Evolutionary conservation across 1,139 yeast species (phyloP).

Genomic region (Yamadazyma diospyri): DNA sequence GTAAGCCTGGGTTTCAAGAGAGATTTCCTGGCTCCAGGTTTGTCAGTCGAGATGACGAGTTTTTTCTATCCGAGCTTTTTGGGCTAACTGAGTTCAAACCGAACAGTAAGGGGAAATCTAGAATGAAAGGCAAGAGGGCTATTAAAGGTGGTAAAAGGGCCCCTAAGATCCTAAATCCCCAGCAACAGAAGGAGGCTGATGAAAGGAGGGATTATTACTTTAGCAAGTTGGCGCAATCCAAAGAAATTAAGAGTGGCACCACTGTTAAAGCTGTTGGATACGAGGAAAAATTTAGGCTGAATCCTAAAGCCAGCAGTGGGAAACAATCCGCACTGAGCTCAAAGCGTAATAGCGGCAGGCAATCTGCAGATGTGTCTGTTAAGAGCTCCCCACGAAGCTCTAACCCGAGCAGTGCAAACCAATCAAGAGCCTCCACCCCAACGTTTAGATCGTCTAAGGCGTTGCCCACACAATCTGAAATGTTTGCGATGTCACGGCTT

Average conservation of each 20-base stretch:
- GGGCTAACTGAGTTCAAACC: slow-evolving; percentile 46
- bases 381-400: slow-evolving; percentile 2
- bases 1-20: slow-evolving; percentile 29
- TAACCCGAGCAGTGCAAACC: slow-evolving; percentile 5
- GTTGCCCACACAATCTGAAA: too few species aligned
- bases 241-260: slow-evolving; percentile 37
- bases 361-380: background rate
- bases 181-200: slow-evolving; percentile 23
- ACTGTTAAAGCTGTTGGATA: slow-evolving; percentile 42
- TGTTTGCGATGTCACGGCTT: too few species aligned
- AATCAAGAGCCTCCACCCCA: slow-evolving; percentile 8
- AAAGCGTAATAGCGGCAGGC: background rate
- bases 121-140: slow-evolving; percentile 21
- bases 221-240: slow-evolving; percentile 28
- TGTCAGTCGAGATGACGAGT: slow-evolving; percentile 46
- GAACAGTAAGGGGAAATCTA: slow-evolving; percentile 13
- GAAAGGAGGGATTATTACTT: slow-evolving; percentile 40
- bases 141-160: slow-evolving; percentile 23
- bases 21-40: slow-evolving; percentile 18
- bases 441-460: too few species aligned
- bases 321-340: background rate
- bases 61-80: slow-evolving; percentile 43
- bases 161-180: slow-evolving; percentile 25
- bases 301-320: slow-evolving; percentile 1
- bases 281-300: slow-evolving; percentile 9